Evolutionary conservation across 1,139 yeast species (phyloP), one percentile per base, ranked within the genome.

Genomic region (Pichia cactophila): DNA sequence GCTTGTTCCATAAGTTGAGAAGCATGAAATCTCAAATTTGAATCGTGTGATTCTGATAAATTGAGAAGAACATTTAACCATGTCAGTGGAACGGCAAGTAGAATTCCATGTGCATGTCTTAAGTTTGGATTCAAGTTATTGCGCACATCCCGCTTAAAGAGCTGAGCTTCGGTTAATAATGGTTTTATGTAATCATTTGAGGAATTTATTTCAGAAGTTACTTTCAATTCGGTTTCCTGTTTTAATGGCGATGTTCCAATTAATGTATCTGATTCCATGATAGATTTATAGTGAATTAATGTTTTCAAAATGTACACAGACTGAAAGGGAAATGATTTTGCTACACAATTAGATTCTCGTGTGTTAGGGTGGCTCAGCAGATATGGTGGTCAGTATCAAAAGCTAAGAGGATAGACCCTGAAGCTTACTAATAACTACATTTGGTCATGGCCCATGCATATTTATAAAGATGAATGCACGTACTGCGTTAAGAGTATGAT

Each of bases 271-370:
- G 41, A 39, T 7, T 39, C 41, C 41, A 39, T 39, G 8, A 9
- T 39, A 9, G 63, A 77, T 80, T 61, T 31, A 11, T n/a, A 12
- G 16, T 3, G 6, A 6, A 3, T 2, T 31, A 31, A 12, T 3
- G 3, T 12, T 31, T 6, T 3, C n/a, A 31, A 29, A 10, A 29
- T 12, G 11, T 31, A 11, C 6, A 6, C 35, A 31, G n/a, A 31
- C 2, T 12, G 10, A 14, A 31, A 31, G 3, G n/a, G 4, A 11
- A 12, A 31, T 10, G 35, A 31, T 12, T 12, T 14, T 31, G 35
- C 35, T 31, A 31, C 35, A 31, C 35, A 31, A 31, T 11, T 31
- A 11, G 12, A 31, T 31, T 31, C n/a, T 11, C 5, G 11, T 9
- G 10, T 28, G 11, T 5, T 3, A 28, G 7, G 31, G 31, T 11